Base-by-base conservation (phyloP, 2,329 filamentous ascomycete genomes). In the Metarhizium humberi region DNA sequence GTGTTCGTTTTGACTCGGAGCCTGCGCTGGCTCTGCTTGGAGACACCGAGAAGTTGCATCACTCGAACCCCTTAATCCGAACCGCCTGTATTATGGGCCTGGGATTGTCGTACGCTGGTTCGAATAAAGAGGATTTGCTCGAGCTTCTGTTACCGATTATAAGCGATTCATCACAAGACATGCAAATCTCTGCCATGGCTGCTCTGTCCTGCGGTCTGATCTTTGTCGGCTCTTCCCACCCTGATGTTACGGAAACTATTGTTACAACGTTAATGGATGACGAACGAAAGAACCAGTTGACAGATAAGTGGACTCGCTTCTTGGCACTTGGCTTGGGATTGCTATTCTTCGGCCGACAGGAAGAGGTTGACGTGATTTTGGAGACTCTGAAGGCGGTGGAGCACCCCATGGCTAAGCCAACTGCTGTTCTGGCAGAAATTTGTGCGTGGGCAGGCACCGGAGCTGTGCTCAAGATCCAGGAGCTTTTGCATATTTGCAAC, bases 371-470 rank as follows among this genome's bases (percentile, higher is more conserved):
- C 65, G 92, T 97, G 56, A 92, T 97, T 61, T 76, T 97, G 36
- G 94, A 99, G 75, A 96, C 94, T 0, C 80, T 99, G 55, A 99
- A 97, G 77, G 94, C 89, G 30, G 91, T 97, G 54, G 92, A 97
- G 60, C 92, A 97, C 69, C 92, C 94, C 29, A 95, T 96, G 85
- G 90, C 92, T 20, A 94, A 94, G 73, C 89, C 94, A n/a, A 96
- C 92, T 1, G 88, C 90, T 1, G 90, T 97, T 6, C 81, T 99
- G 58, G 91, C 92, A 16, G 92, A 96, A 66, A 95, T 97, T 55
- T 99, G 95, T 67, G 94, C 94, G 4, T 99, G 92, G 91, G 94
- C 94, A 51, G 94, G 94, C 56, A 99, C 95, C 49, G 94, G 95
- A 60, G 92, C 94, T 8, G 94, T 99, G 56, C 77, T 99, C 62